Evolutionary conservation across 441 rosid genomes (phyloP).

Genomic region (Mallotus japonicus): DNA sequence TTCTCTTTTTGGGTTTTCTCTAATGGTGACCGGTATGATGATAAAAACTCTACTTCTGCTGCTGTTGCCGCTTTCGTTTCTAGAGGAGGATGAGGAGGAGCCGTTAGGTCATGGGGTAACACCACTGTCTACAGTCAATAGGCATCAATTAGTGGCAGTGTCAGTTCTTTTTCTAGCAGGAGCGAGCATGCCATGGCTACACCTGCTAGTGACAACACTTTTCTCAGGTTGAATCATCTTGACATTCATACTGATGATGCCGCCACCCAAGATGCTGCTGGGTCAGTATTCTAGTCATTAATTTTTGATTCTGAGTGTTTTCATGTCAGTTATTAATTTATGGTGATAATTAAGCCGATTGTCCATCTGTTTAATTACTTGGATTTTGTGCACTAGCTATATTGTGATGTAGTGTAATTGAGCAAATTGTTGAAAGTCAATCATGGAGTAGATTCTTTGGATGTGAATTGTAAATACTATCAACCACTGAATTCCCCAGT

Average conservation of each 20-base stretch:
- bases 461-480: slow-evolving; percentile 5
- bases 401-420: not conserved
- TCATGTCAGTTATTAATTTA: not conserved
- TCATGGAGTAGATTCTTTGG: not conserved
- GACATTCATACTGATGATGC: slow-evolving; percentile 93
- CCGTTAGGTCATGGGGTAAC: slow-evolving; percentile 72
- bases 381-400: no score
- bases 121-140: slow-evolving; percentile 81
- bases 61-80: slow-evolving; percentile 10
- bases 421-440: not conserved
- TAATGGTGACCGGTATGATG: slow-evolving; percentile 60
- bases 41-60: slow-evolving; percentile 36
- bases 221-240: slow-evolving; percentile 63
- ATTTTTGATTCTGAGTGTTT: slow-evolving; percentile 1
- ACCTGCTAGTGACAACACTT: slow-evolving; percentile 70
- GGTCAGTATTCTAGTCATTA: slow-evolving; percentile 41
- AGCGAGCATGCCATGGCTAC: slow-evolving; percentile 67
- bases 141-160: slow-evolving; percentile 90
- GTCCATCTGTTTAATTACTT: no score
- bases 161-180: slow-evolving; percentile 92
- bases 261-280: slow-evolving; percentile 74
- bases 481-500: slow-evolving; percentile 38
- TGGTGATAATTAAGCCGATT: no score
- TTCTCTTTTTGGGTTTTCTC: not conserved
- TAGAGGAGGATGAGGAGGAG: slow-evolving; percentile 44